phyloP scores from a whole-genome alignment of 805 yeast species.

The Starmerella vitae region DNA sequence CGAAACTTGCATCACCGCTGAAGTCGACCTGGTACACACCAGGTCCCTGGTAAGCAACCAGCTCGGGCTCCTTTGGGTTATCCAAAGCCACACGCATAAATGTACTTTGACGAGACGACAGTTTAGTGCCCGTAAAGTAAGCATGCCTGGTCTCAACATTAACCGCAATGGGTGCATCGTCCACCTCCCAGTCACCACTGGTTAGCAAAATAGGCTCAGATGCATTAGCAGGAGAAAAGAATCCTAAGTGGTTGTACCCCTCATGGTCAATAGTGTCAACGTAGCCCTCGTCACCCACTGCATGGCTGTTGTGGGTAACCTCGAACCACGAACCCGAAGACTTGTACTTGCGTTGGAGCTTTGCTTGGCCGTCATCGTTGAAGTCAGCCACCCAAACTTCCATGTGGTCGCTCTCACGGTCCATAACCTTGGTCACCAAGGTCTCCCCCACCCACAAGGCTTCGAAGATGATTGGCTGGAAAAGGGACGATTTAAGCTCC shows the following conservation, averaged over 20 bases:
- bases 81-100: constrained; percentile 53
- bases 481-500: constrained; percentile 7
- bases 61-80: constrained; percentile 28
- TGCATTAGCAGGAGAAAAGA: constrained; percentile 57
- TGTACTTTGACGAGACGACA: constrained; percentile 73
- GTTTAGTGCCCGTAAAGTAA: constrained; percentile 61
- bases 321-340: constrained; percentile 63
- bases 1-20: constrained; percentile 64
- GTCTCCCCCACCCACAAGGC: constrained; percentile 54
- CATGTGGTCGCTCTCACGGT: constrained; percentile 53
- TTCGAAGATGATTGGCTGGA: constrained; percentile 47
- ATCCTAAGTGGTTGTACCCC: constrained; percentile 66
- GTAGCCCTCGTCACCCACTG: constrained; percentile 50
- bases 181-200: constrained; percentile 82
- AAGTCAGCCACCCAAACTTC: constrained; percentile 43
- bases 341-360: constrained; percentile 37
- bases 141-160: constrained; percentile 38
- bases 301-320: constrained; percentile 48
- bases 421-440: constrained; percentile 44
- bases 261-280: constrained; percentile 47
- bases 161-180: constrained; percentile 43
- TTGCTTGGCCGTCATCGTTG: constrained; percentile 26
- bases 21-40: constrained; percentile 64
- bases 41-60: constrained; percentile 41
- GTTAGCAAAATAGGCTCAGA: constrained; percentile 47